Percentiles rank a stretch among this genome's conserved stretches.
phyloP scores from a whole-genome alignment of 768 basidiomycete species.

The Mycena filopes region DNA sequence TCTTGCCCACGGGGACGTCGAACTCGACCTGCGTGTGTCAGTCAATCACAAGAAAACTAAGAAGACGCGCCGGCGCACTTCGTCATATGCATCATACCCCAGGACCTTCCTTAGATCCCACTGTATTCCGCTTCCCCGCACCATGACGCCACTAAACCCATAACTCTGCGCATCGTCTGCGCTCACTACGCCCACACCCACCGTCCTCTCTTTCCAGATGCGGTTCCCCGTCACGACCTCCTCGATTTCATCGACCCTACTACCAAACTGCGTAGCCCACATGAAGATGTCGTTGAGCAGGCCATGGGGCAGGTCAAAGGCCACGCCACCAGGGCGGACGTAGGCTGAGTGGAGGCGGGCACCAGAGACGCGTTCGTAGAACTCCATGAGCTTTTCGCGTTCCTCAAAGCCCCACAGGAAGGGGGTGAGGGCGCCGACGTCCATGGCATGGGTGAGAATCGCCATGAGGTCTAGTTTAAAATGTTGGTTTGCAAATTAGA shows the following conservation, averaged over 20 bases:
- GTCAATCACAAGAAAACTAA: background rate
- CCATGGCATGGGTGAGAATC: slow-evolving; percentile 93
- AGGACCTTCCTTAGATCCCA: slow-evolving; percentile 95
- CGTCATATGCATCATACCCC: slow-evolving; percentile 97
- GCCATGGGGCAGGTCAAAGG: slow-evolving; percentile 98
- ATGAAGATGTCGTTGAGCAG: slow-evolving; percentile 98
- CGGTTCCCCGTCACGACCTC: slow-evolving; percentile 98
- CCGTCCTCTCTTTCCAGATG: slow-evolving; percentile 96
- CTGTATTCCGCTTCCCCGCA: slow-evolving; percentile 90
- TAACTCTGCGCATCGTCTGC: slow-evolving; percentile 94
- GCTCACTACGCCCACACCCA: slow-evolving; percentile 90
- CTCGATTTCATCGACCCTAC: slow-evolving; percentile 95
- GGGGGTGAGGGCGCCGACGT: slow-evolving; percentile 97
- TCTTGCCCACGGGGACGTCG: slow-evolving; percentile 95
- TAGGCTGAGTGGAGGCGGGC: slow-evolving; percentile 98
- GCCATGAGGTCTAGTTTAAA: slow-evolving; percentile 87
- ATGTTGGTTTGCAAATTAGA: background rate
- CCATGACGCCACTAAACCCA: slow-evolving; percentile 96
- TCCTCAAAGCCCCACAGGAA: slow-evolving; percentile 99
- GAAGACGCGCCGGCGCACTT: slow-evolving; percentile 57
- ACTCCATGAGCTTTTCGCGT: slow-evolving; percentile 99
- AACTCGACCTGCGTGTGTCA: slow-evolving; percentile 80
- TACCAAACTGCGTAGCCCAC: slow-evolving; percentile 95
- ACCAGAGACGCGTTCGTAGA: slow-evolving; percentile 98
- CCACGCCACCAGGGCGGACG: slow-evolving; percentile 96